phyloP scores from a whole-genome alignment of 2,329 filamentous ascomycete genomes.

The Colletotrichum lentis region DNA sequence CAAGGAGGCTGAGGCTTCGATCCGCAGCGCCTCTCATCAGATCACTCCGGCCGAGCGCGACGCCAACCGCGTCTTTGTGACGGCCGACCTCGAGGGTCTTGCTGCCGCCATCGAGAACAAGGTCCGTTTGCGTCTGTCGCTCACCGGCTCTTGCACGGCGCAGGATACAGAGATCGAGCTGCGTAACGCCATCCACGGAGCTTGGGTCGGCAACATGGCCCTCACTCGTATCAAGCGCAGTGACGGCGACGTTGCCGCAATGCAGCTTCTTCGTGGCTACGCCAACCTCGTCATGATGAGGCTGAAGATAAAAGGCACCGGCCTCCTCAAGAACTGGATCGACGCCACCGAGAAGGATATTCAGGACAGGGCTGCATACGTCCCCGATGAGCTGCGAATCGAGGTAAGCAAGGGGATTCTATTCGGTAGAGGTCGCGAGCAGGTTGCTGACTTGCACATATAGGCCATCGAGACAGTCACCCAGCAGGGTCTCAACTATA shows the following conservation, averaged over 20 bases:
- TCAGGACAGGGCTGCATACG: neutral
- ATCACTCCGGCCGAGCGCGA: neutral
- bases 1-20: neutral
- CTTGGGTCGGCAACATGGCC: neutral
- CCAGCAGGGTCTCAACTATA: neutral
- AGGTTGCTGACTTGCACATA: neutral
- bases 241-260: neutral
- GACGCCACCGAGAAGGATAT: conserved; percentile 1
- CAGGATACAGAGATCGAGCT: neutral
- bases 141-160: neutral
- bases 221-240: neutral
- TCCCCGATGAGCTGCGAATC: neutral
- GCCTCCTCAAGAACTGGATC: conserved; percentile 4
- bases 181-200: neutral
- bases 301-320: neutral
- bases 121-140: neutral
- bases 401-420: neutral
- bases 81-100: neutral
- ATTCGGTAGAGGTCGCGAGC: neutral
- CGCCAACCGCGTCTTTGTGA: neutral
- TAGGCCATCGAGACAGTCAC: neutral
- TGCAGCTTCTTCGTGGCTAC: conserved; percentile 1
- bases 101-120: conserved; percentile 1
- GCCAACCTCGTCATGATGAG: neutral
- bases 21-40: neutral